Evolutionary conservation across 495 filamentous ascomycete species (phyloP), one percentile per base, ranked within the genome.

Genomic region (Penicillium taxi): DNA sequence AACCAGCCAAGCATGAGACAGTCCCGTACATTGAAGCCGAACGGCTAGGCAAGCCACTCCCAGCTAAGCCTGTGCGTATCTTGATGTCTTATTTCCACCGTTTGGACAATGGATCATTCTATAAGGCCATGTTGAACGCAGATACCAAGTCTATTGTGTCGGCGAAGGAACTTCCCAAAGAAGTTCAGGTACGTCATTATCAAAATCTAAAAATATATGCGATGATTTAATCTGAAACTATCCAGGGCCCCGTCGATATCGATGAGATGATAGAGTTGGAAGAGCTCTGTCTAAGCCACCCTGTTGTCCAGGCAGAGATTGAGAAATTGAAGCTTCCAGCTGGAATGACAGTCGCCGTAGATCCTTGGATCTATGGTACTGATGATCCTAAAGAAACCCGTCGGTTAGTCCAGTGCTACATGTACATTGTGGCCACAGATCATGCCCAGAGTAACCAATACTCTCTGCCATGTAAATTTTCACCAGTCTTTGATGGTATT

Each of bases 381-480:
- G 61, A 67, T 4, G 50, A 67, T 23, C 32, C 45, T 9, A 49
- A 57, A 0, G 63, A 68, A 26, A 43, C 40, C n/a, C 60, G 62
- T 7, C 63, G 62, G 0, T 29, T 67, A 35, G 60, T 61, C 36
- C 65, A 69, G 37, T 67, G 61, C 45, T 69, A 66, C 43, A 64
- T 69, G 58, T 67, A 67, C 20, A 55, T 67, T 13, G 55, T 65
- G 2, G 51, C 44, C 1, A 45, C 41, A 1, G 56, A 68, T 33
- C 63, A 68, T 27, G 56, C 63, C 2, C 54, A 65, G 33, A 59
- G 64, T 43, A 89, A 88, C 51, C 81, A 90, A 46, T 94, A 94
- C 55, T 77, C 84, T 0, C 70, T 84, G 22, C 86, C 86, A 0
- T 70, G 87, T 32, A 71, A 78, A 22, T 82, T 91, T 46, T 87